phyloP scores from a whole-genome alignment of 1,284 basidiomycete genomes.

The Irpex sp. region DNA sequence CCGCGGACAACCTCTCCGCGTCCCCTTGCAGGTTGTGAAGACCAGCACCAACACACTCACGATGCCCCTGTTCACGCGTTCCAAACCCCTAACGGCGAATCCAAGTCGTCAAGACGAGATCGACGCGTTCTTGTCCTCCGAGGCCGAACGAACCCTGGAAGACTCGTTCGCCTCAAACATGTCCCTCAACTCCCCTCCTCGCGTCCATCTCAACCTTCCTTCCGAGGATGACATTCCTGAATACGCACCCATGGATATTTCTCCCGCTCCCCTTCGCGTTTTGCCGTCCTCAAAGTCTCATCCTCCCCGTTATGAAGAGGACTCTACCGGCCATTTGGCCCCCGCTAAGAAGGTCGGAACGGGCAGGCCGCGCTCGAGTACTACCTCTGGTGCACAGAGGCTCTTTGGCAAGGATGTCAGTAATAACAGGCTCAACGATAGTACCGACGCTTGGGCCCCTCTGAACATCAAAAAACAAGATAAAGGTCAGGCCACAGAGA shows the following conservation, averaged over 20 bases:
- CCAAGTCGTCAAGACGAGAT: conserved; percentile 54
- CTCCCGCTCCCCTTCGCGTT: conserved; percentile 51
- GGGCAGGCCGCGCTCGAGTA: conserved; percentile 7
- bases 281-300: conserved; percentile 24
- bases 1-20: not conserved
- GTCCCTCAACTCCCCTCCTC: conserved; percentile 68
- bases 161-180: conserved; percentile 77
- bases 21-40: not conserved
- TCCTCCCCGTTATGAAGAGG: conserved; percentile 11
- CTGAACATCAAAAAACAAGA: not conserved
- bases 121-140: conserved; percentile 65
- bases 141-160: conserved; percentile 65
- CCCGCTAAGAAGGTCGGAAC: not conserved
- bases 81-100: conserved; percentile 46
- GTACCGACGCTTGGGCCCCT: not conserved
- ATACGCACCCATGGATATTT: conserved; percentile 69
- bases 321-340: conserved; percentile 6
- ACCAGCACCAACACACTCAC: not conserved
- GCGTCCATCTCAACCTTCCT: conserved; percentile 31
- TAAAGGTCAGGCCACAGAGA: conserved; percentile 29
- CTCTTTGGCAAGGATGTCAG: conserved; percentile 71
- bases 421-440: conserved; percentile 34
- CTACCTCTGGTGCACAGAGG: conserved; percentile 26
- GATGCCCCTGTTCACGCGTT: conserved; percentile 21
- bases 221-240: conserved; percentile 42